phyloP scores from a whole-genome alignment of 2,329 filamentous ascomycete genomes.

The Arthroderma uncinatum region DNA sequence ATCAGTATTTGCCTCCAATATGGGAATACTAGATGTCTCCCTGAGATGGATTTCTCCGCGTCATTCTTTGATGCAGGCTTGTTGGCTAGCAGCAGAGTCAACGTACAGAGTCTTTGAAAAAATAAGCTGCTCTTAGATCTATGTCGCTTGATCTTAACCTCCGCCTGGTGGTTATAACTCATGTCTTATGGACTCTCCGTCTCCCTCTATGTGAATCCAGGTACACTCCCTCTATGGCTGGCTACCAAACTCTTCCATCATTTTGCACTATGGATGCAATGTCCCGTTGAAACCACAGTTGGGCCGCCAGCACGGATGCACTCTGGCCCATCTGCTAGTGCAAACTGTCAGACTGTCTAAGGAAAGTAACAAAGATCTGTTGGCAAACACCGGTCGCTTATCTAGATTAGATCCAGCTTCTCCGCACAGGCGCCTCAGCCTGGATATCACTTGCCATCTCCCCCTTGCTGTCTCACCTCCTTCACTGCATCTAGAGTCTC shows the following conservation, averaged over 20 bases:
- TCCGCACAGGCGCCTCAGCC: too few relatives aligned
- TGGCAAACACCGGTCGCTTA: slow-evolving; percentile 8
- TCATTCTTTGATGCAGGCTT: slow-evolving; percentile 1
- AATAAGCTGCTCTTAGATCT: not conserved
- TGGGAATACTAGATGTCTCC: not conserved
- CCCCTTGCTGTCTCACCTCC: not conserved
- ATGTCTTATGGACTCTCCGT: not conserved
- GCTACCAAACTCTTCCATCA: slow-evolving; percentile 3
- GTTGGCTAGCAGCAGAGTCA: not conserved
- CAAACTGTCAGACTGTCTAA: slow-evolving; percentile 5
- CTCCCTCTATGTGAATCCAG: not conserved
- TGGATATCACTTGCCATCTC: not conserved
- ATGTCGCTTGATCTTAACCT: not conserved
- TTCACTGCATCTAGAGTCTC: not conserved
- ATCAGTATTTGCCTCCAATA: not conserved
- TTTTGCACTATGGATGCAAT: slow-evolving; percentile 8
- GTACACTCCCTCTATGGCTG: not conserved
- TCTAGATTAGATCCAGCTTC: slow-evolving; percentile 2
- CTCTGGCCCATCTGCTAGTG: not conserved
- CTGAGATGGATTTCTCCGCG: not conserved
- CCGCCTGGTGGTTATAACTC: not conserved
- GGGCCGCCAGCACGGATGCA: not conserved
- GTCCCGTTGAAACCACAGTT: slow-evolving; percentile 9
- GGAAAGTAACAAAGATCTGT: slow-evolving; percentile 2
- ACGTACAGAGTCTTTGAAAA: not conserved